Conservation (phyloP, 441 rosid genomes). For the Isatis lusitanica region DNA sequence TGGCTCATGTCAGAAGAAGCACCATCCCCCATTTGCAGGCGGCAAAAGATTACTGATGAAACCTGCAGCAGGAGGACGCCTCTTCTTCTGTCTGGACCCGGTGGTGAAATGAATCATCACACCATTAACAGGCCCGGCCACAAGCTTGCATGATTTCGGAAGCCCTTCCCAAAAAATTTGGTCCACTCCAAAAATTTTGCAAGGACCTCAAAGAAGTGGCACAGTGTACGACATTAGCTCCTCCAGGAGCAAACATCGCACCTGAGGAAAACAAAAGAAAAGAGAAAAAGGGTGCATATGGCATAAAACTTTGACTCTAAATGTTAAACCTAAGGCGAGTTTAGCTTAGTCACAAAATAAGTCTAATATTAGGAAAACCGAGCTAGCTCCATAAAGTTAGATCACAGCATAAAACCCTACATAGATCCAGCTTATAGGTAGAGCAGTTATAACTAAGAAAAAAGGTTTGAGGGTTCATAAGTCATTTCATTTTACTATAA, state of each 20-base stretch:
- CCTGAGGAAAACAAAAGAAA: constrained; percentile 85
- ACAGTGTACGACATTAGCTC: constrained; percentile 99
- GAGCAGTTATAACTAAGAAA: neutral
- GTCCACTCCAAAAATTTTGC: constrained; percentile 79
- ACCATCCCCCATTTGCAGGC: constrained; percentile 88
- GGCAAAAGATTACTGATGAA: constrained; percentile 81
- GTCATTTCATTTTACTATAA: neutral
- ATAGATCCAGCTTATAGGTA: neutral
- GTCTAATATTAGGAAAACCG: constrained; percentile 5
- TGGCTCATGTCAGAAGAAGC: constrained; percentile 89
- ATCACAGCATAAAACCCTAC: constrained; percentile 1
- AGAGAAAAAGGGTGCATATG: constrained; percentile 35
- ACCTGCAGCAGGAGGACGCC: constrained; percentile 94
- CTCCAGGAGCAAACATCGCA: constrained; percentile 99
- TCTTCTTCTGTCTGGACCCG: constrained; percentile 85
- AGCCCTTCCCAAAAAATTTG: constrained; percentile 71
- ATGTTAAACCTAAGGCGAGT: constrained; percentile 30
- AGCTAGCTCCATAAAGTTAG: neutral
- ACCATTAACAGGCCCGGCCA: constrained; percentile 82
- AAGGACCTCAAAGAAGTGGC: constrained; percentile 76
- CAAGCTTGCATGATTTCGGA: constrained; percentile 63
- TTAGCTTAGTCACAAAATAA: neutral
- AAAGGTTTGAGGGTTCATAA: neutral
- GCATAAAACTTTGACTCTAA: constrained; percentile 36
- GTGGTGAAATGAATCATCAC: constrained; percentile 78